Percentiles rank a stretch among this genome's conserved stretches.
Conservation (phyloP, 345 rosid genomes). For the Salix viminalis region DNA sequence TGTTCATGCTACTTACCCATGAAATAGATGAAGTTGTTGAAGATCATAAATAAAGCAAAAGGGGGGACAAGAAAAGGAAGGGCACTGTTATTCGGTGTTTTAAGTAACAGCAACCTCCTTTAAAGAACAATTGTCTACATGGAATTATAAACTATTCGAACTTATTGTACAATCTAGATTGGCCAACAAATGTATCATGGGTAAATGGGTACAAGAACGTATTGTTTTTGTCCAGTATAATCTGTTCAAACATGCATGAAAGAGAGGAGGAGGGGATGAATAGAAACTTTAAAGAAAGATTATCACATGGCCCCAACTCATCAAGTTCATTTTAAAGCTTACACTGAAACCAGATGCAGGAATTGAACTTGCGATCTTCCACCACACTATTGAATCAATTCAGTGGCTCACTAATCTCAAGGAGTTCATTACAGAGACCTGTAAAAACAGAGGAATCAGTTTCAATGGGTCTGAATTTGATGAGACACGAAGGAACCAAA, state of each 20-base stretch:
- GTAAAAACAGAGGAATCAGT: constrained; percentile 61
- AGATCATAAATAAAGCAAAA: no score
- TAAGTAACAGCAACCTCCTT: no score
- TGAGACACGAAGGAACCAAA: constrained; percentile 82
- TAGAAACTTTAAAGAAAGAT: not conserved
- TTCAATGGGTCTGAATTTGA: constrained; percentile 72
- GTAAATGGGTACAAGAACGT: no score
- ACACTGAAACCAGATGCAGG: not conserved
- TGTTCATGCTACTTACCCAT: no score
- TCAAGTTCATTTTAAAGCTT: not conserved
- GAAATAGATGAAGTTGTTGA: no score
- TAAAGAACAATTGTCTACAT: not conserved
- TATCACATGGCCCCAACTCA: not conserved
- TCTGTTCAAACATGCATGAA: not conserved
- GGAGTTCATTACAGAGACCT: constrained; percentile 68
- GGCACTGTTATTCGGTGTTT: no score
- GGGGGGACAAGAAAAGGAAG: no score
- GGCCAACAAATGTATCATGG: not conserved
- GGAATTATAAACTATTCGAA: not conserved
- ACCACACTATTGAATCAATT: not conserved
- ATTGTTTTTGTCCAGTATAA: no score
- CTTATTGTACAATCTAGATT: not conserved
- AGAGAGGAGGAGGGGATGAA: not conserved
- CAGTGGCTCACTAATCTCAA: constrained; percentile 22
- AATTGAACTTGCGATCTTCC: not conserved